phyloP scores from a whole-genome alignment of 257 asterid genomes.

The Solanum sitiens region DNA sequence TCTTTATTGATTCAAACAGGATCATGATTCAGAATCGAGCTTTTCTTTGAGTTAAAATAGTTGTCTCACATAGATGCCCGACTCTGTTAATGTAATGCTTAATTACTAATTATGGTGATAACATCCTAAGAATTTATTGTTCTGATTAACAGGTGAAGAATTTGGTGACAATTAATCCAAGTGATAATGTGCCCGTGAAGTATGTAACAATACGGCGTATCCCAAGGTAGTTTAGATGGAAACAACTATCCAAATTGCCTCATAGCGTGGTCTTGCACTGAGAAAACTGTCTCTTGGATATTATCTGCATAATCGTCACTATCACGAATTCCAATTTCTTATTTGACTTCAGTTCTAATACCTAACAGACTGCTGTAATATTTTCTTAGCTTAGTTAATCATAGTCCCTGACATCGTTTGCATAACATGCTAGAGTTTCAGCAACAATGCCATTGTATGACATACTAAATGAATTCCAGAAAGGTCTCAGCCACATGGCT shows the following conservation, averaged over 20 bases:
- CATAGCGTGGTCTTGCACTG: too few relatives aligned
- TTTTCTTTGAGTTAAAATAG: background rate
- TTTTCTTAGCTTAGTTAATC: background rate
- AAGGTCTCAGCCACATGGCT: conserved; percentile 84
- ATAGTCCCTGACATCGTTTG: background rate
- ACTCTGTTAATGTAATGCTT: background rate
- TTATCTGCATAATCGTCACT: background rate
- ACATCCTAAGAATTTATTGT: background rate
- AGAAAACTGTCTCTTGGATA: background rate
- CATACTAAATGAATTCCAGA: conserved; percentile 64
- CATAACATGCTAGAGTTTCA: conserved; percentile 9
- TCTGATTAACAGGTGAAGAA: conserved; percentile 47
- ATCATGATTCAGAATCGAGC: background rate
- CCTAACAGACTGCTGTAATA: background rate
- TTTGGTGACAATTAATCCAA: conserved; percentile 44
- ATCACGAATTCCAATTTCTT: background rate
- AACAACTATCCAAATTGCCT: background rate
- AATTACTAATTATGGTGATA: background rate
- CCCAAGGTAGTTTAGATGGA: conserved; percentile 42
- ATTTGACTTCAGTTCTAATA: background rate
- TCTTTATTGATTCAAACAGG: background rate
- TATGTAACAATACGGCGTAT: conserved; percentile 50
- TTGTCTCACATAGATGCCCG: background rate
- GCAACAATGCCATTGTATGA: conserved; percentile 42
- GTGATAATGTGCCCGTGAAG: conserved; percentile 37